Evolutionary conservation across 2,329 filamentous ascomycete genomes (phyloP).

Genomic region (Shiraia bambusicola): DNA sequence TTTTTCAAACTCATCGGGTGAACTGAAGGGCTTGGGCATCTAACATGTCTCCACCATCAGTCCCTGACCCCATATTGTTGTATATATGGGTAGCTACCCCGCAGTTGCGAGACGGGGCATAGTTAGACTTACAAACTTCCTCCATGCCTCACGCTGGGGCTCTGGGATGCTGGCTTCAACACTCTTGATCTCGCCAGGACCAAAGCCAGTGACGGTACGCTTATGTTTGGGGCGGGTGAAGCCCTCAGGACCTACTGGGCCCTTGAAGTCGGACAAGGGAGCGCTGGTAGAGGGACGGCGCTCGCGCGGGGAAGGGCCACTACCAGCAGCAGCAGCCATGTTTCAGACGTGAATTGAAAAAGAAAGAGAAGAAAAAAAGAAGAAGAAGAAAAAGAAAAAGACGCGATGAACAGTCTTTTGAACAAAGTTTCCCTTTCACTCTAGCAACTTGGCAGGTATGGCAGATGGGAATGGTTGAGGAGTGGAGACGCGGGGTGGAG

Average conservation of each 20-base stretch:
- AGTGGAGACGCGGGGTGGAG: too few species aligned
- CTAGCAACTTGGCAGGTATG: too few species aligned
- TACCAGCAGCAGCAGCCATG: conserved; percentile 35
- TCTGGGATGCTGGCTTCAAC: conserved; percentile 92
- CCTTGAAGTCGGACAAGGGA: conserved; percentile 82
- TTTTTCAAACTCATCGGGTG: conserved; percentile 77
- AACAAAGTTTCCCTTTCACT: too few species aligned
- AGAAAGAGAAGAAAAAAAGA: conserved; percentile 9
- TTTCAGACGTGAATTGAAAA: conserved; percentile 31
- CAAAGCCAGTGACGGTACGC: conserved; percentile 93
- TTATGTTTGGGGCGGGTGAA: conserved; percentile 95
- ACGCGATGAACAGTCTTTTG: too few species aligned
- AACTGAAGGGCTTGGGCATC: conserved; percentile 69
- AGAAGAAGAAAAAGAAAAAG: too few species aligned
- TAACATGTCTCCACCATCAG: conserved; percentile 34
- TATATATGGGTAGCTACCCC: conserved; percentile 15
- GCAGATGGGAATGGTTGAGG: too few species aligned
- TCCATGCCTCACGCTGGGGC: conserved; percentile 76
- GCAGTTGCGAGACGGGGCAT: conserved; percentile 7
- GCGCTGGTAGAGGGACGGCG: conserved; percentile 79
- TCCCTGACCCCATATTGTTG: not conserved
- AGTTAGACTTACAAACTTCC: conserved; percentile 58
- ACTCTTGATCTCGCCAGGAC: conserved; percentile 84
- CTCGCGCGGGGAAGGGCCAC: conserved; percentile 62
- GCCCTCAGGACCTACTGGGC: conserved; percentile 73